Conservation (phyloP, 2,329 filamentous ascomycete species). For the Drechslerella dactyloides region DNA sequence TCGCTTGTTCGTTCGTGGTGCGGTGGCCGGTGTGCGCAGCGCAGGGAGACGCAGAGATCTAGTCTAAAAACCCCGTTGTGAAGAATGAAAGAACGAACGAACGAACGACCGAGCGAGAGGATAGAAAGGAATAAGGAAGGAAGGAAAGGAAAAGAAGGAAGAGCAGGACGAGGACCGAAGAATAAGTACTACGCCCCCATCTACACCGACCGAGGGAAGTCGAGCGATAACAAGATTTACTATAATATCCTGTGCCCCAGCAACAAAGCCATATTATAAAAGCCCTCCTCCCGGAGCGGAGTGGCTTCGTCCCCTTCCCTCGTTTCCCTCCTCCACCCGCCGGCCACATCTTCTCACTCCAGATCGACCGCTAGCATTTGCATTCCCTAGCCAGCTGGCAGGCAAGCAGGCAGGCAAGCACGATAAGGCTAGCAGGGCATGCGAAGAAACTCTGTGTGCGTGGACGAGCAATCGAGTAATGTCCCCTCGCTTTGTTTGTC, state of each 20-base stretch:
- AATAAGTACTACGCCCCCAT: neutral
- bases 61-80: neutral
- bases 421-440: too few relatives aligned
- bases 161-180: neutral
- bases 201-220: neutral
- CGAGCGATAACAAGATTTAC: neutral
- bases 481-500: too few relatives aligned
- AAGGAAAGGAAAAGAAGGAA: neutral
- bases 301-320: neutral
- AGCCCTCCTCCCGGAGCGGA: neutral
- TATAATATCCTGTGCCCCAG: neutral
- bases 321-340: neutral
- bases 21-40: neutral
- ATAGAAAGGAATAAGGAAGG: neutral
- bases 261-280: constrained; percentile 1
- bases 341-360: neutral
- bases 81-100: neutral
- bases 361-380: too few relatives aligned
- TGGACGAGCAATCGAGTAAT: too few relatives aligned
- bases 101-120: too few relatives aligned
- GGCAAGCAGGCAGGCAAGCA: too few relatives aligned
- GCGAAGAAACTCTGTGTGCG: too few relatives aligned
- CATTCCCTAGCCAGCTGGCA: too few relatives aligned
- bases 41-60: too few relatives aligned
- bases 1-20: too few relatives aligned